Base-by-base conservation (phyloP, 441 rosid genomes). In the Omphalea diandra region DNA sequence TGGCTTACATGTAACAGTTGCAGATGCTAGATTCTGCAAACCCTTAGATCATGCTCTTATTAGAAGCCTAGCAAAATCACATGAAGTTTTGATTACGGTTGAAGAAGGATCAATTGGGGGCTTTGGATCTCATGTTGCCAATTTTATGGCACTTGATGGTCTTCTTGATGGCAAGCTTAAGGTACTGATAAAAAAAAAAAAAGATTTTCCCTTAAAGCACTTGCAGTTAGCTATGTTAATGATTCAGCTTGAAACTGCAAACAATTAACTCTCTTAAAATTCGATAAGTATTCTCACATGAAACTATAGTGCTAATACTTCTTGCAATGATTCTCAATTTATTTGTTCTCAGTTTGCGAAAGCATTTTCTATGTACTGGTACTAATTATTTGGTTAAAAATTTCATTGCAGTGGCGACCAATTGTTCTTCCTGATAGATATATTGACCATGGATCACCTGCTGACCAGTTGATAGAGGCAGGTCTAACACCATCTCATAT, bases 31-130 rank as follows among this genome's bases (percentile, higher is more conserved):
- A 44, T 94, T 91, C 77, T 91, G 97, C 78, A 94, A 91, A 62
- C 98, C 98, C 7, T 69, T 94, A 52, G 98, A 94, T 81, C 86
- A 75, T 46, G 76, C 80, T 24, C 91, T 91, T 31, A 87, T 94
- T 26, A 85, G 97, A 17, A 79, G 85, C 58, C 88, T 94, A 17
- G 91, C 96, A 31, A 94, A 85, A 71, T 82, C 96, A 5, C 97
- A 94, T 3, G 96, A 94, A 70, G 79, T 88, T 0, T 71, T 94
- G 65, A 86, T 94, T 35, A 94, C 98, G 0, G 92, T 94, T 1
- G 97, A 94, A 79, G 97, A 94, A 87, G 98, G 98, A 61, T 91
- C 98, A 0, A 86, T 89, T 10, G 98, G 98, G 41, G 98, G 98
- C 49, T 94, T 94, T 47, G 95, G 98, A 59, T 94, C 97, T 67